Base-by-base conservation (phyloP, 2,329 filamentous ascomycete genomes). In the Verticillium tricorpus region DNA sequence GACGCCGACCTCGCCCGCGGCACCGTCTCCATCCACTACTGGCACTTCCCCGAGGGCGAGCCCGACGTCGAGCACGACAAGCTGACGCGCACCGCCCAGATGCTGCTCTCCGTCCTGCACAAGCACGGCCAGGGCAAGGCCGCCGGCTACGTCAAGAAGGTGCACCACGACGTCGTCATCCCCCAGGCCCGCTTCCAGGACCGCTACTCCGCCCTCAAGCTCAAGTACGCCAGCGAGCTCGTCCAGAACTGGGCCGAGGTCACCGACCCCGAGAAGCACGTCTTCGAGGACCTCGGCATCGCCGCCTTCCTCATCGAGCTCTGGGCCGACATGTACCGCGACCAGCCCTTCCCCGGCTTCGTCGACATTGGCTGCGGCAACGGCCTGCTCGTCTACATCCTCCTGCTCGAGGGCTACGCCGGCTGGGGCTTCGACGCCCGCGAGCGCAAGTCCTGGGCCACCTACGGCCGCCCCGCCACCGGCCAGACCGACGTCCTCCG, bases 361-460 rank as follows among this genome's bases (percentile, higher is more conserved):
- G 91, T 97, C 22, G 95, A 99, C 70, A 92, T 99, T 56, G 95
- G 94, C 5, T 98, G 95, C 71, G 95, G 95, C 2, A 99, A 98
- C 70, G 95, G 95, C 1, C 80, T 99, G 3, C 83, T 99, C 1
- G 91, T 96, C 8, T 86, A 96, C 71, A 85, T 99, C 40, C 83
- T 99, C 5, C 82, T 87, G 15, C 78, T 83, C 63, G 93, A 98
- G 76, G 93, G 93, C 12, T 98, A 92, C 74, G 68, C 72, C 0
- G 95, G 95, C 25, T 96, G 89, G 86, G 95, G 95, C 0, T 97
- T 98, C 69, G 95, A 99, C 73, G 95, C 93, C 0, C 83, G 93
- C n/a, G 77, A 78, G 45, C 85, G 95, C 60, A 96, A 92, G 71
- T 94, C 92, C 0, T 99, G 95, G 95, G 77, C 77, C 1, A 86